These are phyloP conservation scores for Hypoxylon sp. DNA, from an alignment of 2,329 filamentous ascomycete species.

Conservation along the genomic window DNA sequence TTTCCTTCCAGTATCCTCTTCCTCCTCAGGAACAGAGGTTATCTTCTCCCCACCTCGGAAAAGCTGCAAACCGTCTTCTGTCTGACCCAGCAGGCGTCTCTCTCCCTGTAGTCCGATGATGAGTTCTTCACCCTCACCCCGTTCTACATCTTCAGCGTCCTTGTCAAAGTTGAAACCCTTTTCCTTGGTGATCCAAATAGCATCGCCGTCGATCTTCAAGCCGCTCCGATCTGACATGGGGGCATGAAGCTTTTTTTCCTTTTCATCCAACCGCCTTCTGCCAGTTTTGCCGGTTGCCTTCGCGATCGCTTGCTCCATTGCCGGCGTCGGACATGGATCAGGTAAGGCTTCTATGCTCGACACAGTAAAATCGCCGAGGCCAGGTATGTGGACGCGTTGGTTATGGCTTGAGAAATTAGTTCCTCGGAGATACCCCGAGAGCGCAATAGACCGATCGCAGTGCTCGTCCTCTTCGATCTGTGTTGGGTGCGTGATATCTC, in stretches of 20 bases:
- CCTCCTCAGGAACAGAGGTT: slow-evolving; percentile 67
- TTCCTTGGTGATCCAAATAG: slow-evolving; percentile 85
- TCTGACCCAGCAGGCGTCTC: slow-evolving; percentile 83
- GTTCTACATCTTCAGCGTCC: slow-evolving; percentile 75
- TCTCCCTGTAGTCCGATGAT: slow-evolving; percentile 91
- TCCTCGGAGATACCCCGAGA: slow-evolving; percentile 94
- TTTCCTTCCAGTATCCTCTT: slow-evolving; percentile 72
- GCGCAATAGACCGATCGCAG: slow-evolving; percentile 88
- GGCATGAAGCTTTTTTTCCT: slow-evolving; percentile 95
- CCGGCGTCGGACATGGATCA: slow-evolving; percentile 94
- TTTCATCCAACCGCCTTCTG: slow-evolving; percentile 87
- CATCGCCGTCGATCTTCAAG: slow-evolving; percentile 95
- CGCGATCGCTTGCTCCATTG: slow-evolving; percentile 86
- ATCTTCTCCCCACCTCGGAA: slow-evolving; percentile 84
- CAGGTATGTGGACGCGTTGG: slow-evolving; percentile 91
- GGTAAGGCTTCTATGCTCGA: slow-evolving; percentile 87
- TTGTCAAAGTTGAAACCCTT: slow-evolving; percentile 81
- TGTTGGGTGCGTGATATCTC: slow-evolving; percentile 94
- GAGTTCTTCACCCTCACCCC: slow-evolving; percentile 94
- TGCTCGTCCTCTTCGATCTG: slow-evolving; percentile 88
- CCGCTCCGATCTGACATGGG: slow-evolving; percentile 99
- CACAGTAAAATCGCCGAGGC: slow-evolving; percentile 89
- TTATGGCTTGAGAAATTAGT: slow-evolving; percentile 91
- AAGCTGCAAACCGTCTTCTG: slow-evolving; percentile 83
- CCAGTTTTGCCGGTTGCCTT: slow-evolving; percentile 87